These are phyloP conservation scores for Paecilomyces fulvus DNA, from an alignment of 2,329 filamentous ascomycete species.

Conservation along the genomic window DNA sequence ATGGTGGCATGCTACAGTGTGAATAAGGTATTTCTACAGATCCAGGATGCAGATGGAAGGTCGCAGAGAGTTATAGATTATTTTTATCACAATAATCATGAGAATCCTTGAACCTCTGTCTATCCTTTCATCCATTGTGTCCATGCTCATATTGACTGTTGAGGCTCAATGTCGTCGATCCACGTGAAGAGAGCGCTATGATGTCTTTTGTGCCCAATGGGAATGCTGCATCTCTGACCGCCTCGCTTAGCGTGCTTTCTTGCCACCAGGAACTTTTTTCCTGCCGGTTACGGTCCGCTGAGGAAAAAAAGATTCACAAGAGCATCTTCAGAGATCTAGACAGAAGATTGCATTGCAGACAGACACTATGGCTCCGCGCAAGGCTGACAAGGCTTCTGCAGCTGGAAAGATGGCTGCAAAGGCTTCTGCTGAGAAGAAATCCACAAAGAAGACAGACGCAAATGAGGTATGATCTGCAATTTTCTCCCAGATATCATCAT, in stretches of 20 bases:
- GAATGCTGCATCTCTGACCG: constrained; percentile 11
- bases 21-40: neutral
- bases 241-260: constrained; percentile 11
- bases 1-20: neutral
- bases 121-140: neutral
- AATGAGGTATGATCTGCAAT: neutral
- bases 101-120: neutral
- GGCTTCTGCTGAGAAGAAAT: constrained; percentile 15
- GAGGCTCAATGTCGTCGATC: neutral
- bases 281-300: constrained; percentile 4
- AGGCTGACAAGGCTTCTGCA: constrained; percentile 13
- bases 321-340: constrained; percentile 1
- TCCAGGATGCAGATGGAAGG: neutral
- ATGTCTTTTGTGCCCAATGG: constrained; percentile 13
- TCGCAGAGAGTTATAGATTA: neutral
- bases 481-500: neutral
- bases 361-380: constrained; percentile 19
- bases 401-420: constrained; percentile 9
- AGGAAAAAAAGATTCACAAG: neutral
- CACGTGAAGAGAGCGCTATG: constrained; percentile 7
- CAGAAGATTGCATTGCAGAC: neutral
- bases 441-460: constrained; percentile 1
- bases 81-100: neutral
- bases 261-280: constrained; percentile 15
- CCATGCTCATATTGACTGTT: neutral